phyloP scores from a whole-genome alignment of 768 basidiomycete genomes.

The Suillus weaverae region DNA sequence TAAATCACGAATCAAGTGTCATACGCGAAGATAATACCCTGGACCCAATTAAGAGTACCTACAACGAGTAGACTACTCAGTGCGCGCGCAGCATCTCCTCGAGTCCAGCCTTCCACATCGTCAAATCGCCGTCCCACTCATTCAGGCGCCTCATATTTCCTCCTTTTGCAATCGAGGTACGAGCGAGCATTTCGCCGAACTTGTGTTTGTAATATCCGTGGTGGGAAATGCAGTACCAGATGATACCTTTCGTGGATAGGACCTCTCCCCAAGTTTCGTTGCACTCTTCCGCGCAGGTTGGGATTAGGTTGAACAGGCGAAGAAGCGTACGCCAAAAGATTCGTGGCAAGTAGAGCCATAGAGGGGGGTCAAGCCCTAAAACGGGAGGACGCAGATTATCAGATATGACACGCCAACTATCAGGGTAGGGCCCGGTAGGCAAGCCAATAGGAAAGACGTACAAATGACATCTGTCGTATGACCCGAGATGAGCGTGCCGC shows the following conservation, averaged over 20 bases:
- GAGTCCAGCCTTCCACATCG: conserved; percentile 36
- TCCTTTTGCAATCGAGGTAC: conserved; percentile 28
- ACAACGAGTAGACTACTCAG: conserved; percentile 1
- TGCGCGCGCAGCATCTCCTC: conserved; percentile 11
- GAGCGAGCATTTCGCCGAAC: conserved; percentile 19
- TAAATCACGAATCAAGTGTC: background rate
- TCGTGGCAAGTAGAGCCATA: conserved; percentile 61
- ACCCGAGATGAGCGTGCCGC: conserved; percentile 37
- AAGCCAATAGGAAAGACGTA: conserved; percentile 26
- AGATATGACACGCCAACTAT: background rate
- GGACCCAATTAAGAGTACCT: background rate
- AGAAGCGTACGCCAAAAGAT: conserved; percentile 52
- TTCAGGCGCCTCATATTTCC: conserved; percentile 49
- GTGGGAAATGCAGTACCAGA: conserved; percentile 48
- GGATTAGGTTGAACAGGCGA: conserved; percentile 37
- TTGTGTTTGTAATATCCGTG: conserved; percentile 30
- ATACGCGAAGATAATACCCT: too few species aligned
- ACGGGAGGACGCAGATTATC: background rate
- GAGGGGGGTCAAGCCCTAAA: conserved; percentile 68
- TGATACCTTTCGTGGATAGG: conserved; percentile 50
- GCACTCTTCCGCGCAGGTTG: conserved; percentile 52
- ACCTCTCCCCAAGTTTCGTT: conserved; percentile 38
- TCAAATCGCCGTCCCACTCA: conserved; percentile 48
- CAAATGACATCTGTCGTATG: conserved; percentile 54
- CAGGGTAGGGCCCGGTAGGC: too few species aligned